These are phyloP conservation scores for Tranzscheliella williamsii DNA, from an alignment of 1,284 basidiomycete genomes.

Conservation along the genomic window DNA sequence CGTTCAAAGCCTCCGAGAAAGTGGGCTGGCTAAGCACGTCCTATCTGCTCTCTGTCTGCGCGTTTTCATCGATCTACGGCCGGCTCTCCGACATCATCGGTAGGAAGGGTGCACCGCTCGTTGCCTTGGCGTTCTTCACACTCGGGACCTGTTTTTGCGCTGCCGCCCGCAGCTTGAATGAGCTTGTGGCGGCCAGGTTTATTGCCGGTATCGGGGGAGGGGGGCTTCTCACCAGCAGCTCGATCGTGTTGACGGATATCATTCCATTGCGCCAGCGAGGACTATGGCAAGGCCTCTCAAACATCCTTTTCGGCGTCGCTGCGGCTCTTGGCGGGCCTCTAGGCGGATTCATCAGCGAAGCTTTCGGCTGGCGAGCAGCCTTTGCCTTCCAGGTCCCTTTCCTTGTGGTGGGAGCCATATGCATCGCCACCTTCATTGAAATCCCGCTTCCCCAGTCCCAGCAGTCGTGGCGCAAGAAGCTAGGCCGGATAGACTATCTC, in stretches of 20 bases:
- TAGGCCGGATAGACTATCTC: slow-evolving; percentile 59
- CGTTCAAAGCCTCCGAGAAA: slow-evolving; percentile 54
- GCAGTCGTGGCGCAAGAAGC: slow-evolving; percentile 60
- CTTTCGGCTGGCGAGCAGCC: slow-evolving; percentile 53
- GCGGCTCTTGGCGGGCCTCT: slow-evolving; percentile 57
- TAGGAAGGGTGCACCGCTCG: slow-evolving; percentile 53
- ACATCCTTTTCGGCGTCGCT: slow-evolving; percentile 57
- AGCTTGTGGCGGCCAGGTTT: slow-evolving; percentile 58
- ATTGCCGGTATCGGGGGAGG: slow-evolving; percentile 64
- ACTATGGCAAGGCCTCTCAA: slow-evolving; percentile 61
- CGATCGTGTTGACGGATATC: slow-evolving; percentile 63
- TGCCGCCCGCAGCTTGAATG: slow-evolving; percentile 39
- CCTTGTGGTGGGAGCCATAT: slow-evolving; percentile 55
- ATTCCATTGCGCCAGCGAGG: slow-evolving; percentile 62
- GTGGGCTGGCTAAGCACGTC: slow-evolving; percentile 56
- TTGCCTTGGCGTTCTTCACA: slow-evolving; percentile 51
- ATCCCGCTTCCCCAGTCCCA: slow-evolving; percentile 59
- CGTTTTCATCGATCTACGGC: slow-evolving; percentile 58
- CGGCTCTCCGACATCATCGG: slow-evolving; percentile 57
- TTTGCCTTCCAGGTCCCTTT: slow-evolving; percentile 60
- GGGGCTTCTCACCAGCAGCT: slow-evolving; percentile 62
- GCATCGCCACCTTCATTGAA: slow-evolving; percentile 60
- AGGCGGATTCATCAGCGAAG: slow-evolving; percentile 46
- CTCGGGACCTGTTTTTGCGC: slow-evolving; percentile 56
- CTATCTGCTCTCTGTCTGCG: slow-evolving; percentile 57